Evolutionary conservation across 352 stramenopile species (phyloP).

Genomic region (Globisporangium polare): DNA sequence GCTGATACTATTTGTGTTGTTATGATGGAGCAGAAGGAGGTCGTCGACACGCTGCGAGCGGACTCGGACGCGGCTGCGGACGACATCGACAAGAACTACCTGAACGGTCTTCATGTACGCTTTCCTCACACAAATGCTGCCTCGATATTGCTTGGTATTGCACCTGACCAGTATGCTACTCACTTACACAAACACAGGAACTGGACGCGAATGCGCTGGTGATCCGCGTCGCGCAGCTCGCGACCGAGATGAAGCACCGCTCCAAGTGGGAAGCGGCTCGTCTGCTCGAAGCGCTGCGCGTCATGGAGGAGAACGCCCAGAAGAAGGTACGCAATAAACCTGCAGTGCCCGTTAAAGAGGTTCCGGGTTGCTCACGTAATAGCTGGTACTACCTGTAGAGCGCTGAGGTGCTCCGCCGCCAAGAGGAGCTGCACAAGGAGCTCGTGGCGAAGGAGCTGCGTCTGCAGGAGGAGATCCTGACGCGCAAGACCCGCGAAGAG

Average conservation of each 20-base stretch:
- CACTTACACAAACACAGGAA: slow-evolving; percentile 34
- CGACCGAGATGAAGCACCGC: slow-evolving; percentile 86
- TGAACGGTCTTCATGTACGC: slow-evolving; percentile 62
- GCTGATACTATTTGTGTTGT: neutral
- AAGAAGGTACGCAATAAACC: slow-evolving; percentile 37
- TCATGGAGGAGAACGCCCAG: slow-evolving; percentile 77
- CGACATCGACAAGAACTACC: slow-evolving; percentile 75
- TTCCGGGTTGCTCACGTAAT: neutral
- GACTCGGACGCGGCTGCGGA: slow-evolving; percentile 50
- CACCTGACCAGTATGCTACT: neutral
- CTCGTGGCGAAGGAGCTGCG: slow-evolving; percentile 70
- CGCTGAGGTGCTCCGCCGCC: slow-evolving; percentile 48
- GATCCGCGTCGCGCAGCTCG: slow-evolving; percentile 72
- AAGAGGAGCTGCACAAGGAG: slow-evolving; percentile 74
- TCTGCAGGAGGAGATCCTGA: slow-evolving; percentile 66
- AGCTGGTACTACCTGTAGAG: slow-evolving; percentile 21
- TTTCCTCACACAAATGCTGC: neutral
- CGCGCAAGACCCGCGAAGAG: slow-evolving; percentile 56
- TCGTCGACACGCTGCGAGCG: slow-evolving; percentile 54
- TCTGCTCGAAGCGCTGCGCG: slow-evolving; percentile 63
- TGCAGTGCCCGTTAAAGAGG: neutral
- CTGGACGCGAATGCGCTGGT: slow-evolving; percentile 65
- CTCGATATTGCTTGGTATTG: neutral
- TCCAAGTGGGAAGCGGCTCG: slow-evolving; percentile 82
- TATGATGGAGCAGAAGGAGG: slow-evolving; percentile 37